Percentiles rank a stretch among this genome's conserved stretches.
Conservation (phyloP, 2,329 filamentous ascomycete genomes). For the Calonectria pseudoreteaudii region DNA sequence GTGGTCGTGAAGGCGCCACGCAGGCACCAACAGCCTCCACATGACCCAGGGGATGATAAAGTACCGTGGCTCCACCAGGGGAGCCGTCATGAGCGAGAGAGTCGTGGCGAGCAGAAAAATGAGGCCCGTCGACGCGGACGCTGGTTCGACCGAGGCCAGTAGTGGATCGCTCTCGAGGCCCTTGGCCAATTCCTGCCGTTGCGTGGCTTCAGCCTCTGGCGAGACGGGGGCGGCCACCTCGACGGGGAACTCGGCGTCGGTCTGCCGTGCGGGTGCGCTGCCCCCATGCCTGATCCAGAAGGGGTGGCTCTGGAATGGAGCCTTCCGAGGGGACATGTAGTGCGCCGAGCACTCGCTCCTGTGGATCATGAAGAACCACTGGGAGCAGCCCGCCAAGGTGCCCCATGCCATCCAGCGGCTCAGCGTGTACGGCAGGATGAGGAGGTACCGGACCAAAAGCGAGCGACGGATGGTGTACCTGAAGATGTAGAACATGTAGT, state of each 20-base stretch:
- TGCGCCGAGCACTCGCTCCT: conserved; percentile 31
- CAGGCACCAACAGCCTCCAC: conserved; percentile 85
- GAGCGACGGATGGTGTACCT: conserved; percentile 80
- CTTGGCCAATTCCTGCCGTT: conserved; percentile 23
- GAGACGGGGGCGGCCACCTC: conserved; percentile 1
- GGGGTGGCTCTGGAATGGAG: conserved; percentile 45
- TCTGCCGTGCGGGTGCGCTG: conserved; percentile 17
- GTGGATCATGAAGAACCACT: conserved; percentile 31
- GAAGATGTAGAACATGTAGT: conserved; percentile 98
- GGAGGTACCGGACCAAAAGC: conserved; percentile 72
- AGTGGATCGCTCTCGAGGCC: conserved; percentile 42
- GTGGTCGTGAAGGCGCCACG: conserved; percentile 49
- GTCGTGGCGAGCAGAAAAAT: conserved; percentile 76
- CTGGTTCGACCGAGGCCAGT: conserved; percentile 44
- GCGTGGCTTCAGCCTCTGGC: conserved; percentile 11
- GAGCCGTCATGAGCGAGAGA: conserved; percentile 86
- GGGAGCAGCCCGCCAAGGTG: conserved; percentile 63
- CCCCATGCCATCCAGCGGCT: conserved; percentile 77
- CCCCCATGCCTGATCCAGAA: conserved; percentile 34
- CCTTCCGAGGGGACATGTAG: not conserved
- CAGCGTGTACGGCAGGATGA: conserved; percentile 76
- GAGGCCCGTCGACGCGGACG: conserved; percentile 63
- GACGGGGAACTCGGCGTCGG: conserved; percentile 17
- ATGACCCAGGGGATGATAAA: conserved; percentile 96
- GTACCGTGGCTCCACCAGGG: conserved; percentile 94